These are phyloP conservation scores for Colletotrichum sp. DNA, from an alignment of 2,329 filamentous ascomycete species.

Conservation along the genomic window DNA sequence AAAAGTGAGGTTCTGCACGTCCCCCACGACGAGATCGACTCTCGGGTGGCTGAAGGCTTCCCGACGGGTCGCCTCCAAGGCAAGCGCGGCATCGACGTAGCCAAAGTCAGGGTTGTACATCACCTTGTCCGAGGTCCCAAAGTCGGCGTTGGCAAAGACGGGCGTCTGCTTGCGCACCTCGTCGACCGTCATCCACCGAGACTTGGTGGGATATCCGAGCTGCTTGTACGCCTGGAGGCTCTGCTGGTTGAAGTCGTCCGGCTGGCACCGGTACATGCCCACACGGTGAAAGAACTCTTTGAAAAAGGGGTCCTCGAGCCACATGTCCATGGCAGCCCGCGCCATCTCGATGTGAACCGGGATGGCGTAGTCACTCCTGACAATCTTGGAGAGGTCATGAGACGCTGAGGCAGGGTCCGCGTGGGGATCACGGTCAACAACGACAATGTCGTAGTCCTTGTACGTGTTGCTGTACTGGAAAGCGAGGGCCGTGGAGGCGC, in stretches of 20 bases:
- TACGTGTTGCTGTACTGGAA: slow-evolving; percentile 26
- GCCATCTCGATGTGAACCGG: slow-evolving; percentile 44
- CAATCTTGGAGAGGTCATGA: slow-evolving; percentile 53
- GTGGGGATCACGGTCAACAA: slow-evolving; percentile 39
- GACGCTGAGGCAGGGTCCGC: slow-evolving; percentile 47
- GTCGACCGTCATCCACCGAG: slow-evolving; percentile 47
- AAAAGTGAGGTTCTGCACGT: slow-evolving; percentile 52
- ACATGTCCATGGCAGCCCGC: slow-evolving; percentile 42
- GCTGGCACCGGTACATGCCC: slow-evolving; percentile 54
- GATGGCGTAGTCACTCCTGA: slow-evolving; percentile 46
- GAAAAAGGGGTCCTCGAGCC: slow-evolving; percentile 53
- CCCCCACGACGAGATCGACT: slow-evolving; percentile 59
- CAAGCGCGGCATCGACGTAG: slow-evolving; percentile 64
- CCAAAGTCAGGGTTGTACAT: slow-evolving; percentile 64
- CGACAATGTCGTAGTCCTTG: slow-evolving; percentile 30
- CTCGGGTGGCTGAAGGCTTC: slow-evolving; percentile 53
- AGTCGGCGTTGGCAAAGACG: slow-evolving; percentile 62
- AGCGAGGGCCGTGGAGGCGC: slow-evolving; percentile 45
- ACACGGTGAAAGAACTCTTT: slow-evolving; percentile 60
- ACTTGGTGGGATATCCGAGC: slow-evolving; percentile 43
- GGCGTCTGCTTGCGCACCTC: slow-evolving; percentile 61
- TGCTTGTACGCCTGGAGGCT: slow-evolving; percentile 44
- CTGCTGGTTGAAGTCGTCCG: slow-evolving; percentile 46
- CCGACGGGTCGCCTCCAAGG: slow-evolving; percentile 58
- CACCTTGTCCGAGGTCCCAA: slow-evolving; percentile 58